A percentile compares a stretch with the other conserved stretches of the same genome.
Evolutionary conservation across 2,329 filamentous ascomycete species (phyloP).

Genomic region (Aspergillus sp.): DNA sequence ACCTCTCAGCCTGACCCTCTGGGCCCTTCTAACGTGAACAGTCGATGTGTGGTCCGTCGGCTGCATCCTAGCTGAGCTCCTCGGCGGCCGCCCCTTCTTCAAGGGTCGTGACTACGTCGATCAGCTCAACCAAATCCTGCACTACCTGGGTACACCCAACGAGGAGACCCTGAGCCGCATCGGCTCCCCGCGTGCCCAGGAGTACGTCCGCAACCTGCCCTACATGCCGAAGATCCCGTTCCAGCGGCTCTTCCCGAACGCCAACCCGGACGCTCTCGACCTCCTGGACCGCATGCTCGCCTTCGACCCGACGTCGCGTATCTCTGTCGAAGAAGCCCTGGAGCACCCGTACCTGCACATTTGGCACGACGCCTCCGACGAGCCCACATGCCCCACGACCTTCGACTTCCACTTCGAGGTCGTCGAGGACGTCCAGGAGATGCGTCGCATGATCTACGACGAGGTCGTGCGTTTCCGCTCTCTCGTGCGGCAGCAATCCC

Average conservation of each 20-base stretch:
- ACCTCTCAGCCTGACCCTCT: constrained; percentile 3
- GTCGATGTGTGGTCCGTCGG: constrained; percentile 99
- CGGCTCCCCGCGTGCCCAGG: constrained; percentile 90
- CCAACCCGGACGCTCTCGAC: constrained; percentile 93
- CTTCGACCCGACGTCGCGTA: constrained; percentile 90
- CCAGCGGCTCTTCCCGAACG: constrained; percentile 82
- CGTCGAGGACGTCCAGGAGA: constrained; percentile 89
- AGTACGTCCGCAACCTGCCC: constrained; percentile 95
- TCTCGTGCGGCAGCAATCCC: constrained; percentile 51
- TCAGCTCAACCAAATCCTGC: constrained; percentile 97
- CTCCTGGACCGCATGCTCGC: constrained; percentile 96
- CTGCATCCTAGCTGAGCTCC: constrained; percentile 92
- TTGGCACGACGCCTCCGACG: constrained; percentile 97
- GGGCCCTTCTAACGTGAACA: constrained; percentile 39
- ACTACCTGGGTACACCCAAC: constrained; percentile 94
- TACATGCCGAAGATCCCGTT: constrained; percentile 94
- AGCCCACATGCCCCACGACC: constrained; percentile 86
- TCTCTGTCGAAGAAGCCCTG: constrained; percentile 90
- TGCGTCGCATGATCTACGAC: constrained; percentile 96
- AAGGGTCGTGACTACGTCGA: constrained; percentile 99
- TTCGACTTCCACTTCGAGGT: constrained; percentile 99
- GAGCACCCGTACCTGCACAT: constrained; percentile 96
- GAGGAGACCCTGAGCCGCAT: constrained; percentile 93
- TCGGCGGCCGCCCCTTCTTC: constrained; percentile 96
- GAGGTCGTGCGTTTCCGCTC: constrained; percentile 85